Evolutionary conservation across 139 green algal species (phyloP).

Genomic region (Coelastrella sp.): DNA sequence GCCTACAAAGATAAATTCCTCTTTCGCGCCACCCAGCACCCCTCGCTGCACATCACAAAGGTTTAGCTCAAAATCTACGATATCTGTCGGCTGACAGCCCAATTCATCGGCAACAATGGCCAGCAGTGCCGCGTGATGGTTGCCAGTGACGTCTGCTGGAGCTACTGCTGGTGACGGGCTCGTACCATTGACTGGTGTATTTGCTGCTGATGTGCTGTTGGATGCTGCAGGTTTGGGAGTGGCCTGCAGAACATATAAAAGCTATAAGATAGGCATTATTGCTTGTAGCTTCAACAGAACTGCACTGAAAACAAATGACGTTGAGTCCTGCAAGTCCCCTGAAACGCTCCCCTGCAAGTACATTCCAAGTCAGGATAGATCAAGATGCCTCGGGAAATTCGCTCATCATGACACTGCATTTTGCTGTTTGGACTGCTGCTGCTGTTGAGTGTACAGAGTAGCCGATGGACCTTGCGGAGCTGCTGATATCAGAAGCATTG

Average conservation of each 20-base stretch:
- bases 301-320: too few relatives aligned
- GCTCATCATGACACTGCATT: too few relatives aligned
- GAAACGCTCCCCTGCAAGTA: too few relatives aligned
- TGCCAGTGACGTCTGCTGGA: conserved; percentile 16
- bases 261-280: too few relatives aligned
- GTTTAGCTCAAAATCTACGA: conserved; percentile 98
- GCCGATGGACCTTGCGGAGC: too few relatives aligned
- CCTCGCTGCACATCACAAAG: conserved; percentile 91
- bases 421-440: too few relatives aligned
- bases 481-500: too few relatives aligned
- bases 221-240: background rate
- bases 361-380: too few relatives aligned
- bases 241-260: background rate
- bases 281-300: too few relatives aligned
- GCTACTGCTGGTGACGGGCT: background rate
- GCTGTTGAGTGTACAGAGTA: too few relatives aligned
- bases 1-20: conserved; percentile 93
- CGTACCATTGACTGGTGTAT: background rate
- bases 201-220: conserved; percentile 2
- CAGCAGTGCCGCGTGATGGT: conserved; percentile 85
- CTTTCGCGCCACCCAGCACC: conserved; percentile 70
- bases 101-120: conserved; percentile 83
- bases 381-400: too few relatives aligned
- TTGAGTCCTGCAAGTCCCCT: too few relatives aligned
- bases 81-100: conserved; percentile 69